Evolutionary conservation across 345 rosid species (phyloP).

Genomic region (Linum usitatissimum): DNA sequence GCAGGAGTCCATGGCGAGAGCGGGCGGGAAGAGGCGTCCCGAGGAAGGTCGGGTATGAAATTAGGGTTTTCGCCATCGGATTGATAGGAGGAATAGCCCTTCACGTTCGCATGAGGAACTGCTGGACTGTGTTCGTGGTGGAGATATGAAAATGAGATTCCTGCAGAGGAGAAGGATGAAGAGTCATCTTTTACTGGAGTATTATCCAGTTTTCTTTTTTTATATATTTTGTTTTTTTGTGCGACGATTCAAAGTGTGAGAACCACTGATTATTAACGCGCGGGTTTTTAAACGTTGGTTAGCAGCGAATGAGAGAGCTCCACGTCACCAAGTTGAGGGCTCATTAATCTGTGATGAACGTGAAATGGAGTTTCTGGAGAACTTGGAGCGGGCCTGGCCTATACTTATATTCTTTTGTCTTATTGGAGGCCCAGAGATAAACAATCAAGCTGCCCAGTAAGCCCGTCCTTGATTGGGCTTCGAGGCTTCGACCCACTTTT

Average conservation of each 20-base stretch:
- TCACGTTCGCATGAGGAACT: slow-evolving; percentile 18
- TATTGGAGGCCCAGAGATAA: no score
- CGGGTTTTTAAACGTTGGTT: not conserved
- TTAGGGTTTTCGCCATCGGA: slow-evolving; percentile 70
- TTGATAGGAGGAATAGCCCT: not conserved
- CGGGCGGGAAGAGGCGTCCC: slow-evolving; percentile 39
- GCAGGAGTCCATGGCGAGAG: slow-evolving; percentile 37
- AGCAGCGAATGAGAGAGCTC: not conserved
- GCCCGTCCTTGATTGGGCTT: no score
- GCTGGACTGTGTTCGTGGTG: not conserved
- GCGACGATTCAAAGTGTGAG: not conserved
- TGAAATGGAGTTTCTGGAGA: no score
- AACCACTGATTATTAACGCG: not conserved
- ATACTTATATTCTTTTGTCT: no score
- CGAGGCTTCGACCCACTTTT: no score
- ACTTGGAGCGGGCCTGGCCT: no score
- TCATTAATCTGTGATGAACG: no score
- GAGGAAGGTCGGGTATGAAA: slow-evolving; percentile 70
- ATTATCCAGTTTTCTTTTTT: not conserved
- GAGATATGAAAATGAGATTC: slow-evolving; percentile 4
- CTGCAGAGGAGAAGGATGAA: not conserved
- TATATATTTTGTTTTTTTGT: not conserved
- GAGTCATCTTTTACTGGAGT: not conserved
- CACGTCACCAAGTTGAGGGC: slow-evolving; percentile 2
- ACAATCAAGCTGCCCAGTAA: no score